Evolutionary conservation across 169 alveolate genomes (phyloP).

Genomic region (Plasmodium berghei): DNA sequence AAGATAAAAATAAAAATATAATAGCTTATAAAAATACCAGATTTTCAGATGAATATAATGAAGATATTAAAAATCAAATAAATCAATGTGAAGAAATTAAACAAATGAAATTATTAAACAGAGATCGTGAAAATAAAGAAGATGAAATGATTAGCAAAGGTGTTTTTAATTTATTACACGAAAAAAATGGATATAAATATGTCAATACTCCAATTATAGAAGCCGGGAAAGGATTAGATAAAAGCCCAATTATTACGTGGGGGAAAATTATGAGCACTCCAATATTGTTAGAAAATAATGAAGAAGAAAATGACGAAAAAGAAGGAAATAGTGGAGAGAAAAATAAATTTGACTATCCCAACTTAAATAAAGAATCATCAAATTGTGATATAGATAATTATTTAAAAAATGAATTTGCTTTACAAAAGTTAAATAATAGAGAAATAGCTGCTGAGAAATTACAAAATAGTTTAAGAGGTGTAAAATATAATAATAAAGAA

Average conservation of each 20-base stretch:
- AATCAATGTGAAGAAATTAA: conserved; percentile 52
- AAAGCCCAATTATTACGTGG: conserved; percentile 79
- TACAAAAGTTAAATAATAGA: conserved; percentile 78
- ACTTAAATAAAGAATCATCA: neutral
- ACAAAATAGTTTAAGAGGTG: conserved; percentile 37
- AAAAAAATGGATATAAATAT: conserved; percentile 74
- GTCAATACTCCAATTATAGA: conserved; percentile 80
- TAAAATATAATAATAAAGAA: conserved; percentile 56
- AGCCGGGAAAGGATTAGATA: conserved; percentile 79
- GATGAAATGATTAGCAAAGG: conserved; percentile 76
- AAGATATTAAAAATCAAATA: conserved; percentile 57
- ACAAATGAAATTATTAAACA: conserved; percentile 44
- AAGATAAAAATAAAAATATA: conserved; percentile 6
- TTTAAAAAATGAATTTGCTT: conserved; percentile 57
- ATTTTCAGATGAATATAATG: conserved; percentile 75
- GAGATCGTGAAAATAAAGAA: conserved; percentile 71
- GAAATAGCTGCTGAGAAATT: conserved; percentile 79
- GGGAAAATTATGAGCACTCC: conserved; percentile 68
- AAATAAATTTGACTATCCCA: neutral
- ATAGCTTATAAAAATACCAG: conserved; percentile 75
- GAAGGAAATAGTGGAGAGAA: neutral
- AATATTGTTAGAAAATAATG: neutral
- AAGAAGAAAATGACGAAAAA: conserved; percentile 4
- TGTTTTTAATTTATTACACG: conserved; percentile 73
- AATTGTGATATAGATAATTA: neutral